Evolutionary conservation across 768 basidiomycete genomes (phyloP).

Genomic region (Russula brevipes): DNA sequence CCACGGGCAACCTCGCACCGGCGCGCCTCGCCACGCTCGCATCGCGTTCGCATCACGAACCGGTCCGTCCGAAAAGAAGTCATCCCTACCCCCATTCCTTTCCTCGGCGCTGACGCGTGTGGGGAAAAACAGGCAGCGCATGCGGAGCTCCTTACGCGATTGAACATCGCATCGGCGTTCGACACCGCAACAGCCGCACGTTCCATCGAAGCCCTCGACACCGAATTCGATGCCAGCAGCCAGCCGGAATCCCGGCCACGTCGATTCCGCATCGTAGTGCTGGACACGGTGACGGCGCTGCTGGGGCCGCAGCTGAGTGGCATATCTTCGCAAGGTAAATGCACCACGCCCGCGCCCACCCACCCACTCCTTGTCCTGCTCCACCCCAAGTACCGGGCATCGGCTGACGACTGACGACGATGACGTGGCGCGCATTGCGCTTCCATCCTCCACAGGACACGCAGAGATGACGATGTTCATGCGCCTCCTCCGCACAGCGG

Average conservation of each 20-base stretch:
- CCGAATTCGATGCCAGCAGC: not conserved
- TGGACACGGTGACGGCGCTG: conserved; percentile 63
- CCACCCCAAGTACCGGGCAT: not conserved
- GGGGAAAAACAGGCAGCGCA: not conserved
- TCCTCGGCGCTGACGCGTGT: not conserved
- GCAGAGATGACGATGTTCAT: conserved; percentile 69
- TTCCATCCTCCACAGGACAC: conserved; percentile 40
- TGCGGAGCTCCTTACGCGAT: conserved; percentile 4
- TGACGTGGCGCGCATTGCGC: not conserved
- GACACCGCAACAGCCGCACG: conserved; percentile 6
- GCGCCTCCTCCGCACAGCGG: conserved; percentile 51
- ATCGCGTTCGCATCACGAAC: conserved; percentile 24
- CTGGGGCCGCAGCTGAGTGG: conserved; percentile 59
- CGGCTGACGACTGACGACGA: not conserved
- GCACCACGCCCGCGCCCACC: not conserved
- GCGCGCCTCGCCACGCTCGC: conserved; percentile 40
- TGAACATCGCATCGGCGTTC: conserved; percentile 15
- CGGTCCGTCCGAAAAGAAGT: conserved; percentile 22
- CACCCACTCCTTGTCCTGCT: not conserved
- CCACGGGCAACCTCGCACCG: conserved; percentile 58
- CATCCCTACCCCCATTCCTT: no score
- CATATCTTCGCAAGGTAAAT: conserved; percentile 54
- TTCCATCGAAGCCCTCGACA: conserved; percentile 13
- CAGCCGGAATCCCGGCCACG: not conserved
- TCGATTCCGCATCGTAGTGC: conserved; percentile 44